A percentile compares a stretch with the other conserved stretches of the same genome.
phyloP scores from a whole-genome alignment of 2,329 filamentous ascomycete genomes.

The Scleromitrula shiraiana region DNA sequence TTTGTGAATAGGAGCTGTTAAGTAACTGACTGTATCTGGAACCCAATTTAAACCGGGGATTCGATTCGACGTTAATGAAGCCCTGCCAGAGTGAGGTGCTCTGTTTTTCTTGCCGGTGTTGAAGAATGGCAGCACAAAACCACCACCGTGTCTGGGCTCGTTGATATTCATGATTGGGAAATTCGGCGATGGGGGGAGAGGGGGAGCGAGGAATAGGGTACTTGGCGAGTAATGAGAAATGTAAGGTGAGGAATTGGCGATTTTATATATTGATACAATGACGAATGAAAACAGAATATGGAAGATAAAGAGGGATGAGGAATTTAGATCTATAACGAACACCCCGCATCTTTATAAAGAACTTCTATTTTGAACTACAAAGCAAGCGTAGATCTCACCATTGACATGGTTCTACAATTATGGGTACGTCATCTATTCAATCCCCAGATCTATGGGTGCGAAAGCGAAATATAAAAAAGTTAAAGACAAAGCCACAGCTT shows the following conservation, averaged over 20 bases:
- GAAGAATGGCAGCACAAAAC: slow-evolving; percentile 19
- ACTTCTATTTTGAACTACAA: not conserved
- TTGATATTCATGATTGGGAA: slow-evolving; percentile 21
- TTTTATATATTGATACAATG: not conserved
- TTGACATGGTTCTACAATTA: not conserved
- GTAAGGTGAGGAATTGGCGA: not conserved
- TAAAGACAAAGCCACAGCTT: not conserved
- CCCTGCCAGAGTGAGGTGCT: slow-evolving; percentile 7
- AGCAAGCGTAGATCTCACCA: not conserved
- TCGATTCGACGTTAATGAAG: slow-evolving; percentile 17
- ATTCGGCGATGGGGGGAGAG: not conserved
- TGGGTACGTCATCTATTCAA: no score
- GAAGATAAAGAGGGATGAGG: not conserved
- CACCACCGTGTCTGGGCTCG: slow-evolving; percentile 13
- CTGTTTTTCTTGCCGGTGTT: slow-evolving; percentile 11
- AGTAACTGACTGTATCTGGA: slow-evolving; percentile 14
- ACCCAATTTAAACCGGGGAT: slow-evolving; percentile 14
- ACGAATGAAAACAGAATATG: not conserved
- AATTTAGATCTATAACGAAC: not conserved
- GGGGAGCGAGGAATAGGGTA: not conserved
- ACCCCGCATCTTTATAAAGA: not conserved
- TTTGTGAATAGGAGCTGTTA: not conserved
- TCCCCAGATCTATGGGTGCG: no score
- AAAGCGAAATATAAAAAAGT: no score
- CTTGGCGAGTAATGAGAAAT: not conserved